Evolutionary conservation across 306 rosid genomes (phyloP).

Genomic region (Albizia julibrissin): DNA sequence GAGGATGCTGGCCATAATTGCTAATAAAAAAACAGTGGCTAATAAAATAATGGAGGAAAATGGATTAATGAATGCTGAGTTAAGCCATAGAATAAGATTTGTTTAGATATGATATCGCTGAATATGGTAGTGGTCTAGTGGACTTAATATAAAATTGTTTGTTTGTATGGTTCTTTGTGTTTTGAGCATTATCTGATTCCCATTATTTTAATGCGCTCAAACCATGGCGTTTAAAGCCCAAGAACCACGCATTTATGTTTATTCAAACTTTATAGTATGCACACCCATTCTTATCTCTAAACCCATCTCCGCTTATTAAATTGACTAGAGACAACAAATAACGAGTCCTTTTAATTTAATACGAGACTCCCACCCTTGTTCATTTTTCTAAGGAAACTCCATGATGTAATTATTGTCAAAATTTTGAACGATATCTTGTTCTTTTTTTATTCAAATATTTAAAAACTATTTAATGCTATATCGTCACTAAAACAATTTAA

Average conservation of each 20-base stretch:
- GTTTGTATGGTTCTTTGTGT: background rate
- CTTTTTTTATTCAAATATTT: background rate
- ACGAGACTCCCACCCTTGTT: background rate
- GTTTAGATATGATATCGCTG: background rate
- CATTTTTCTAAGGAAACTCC: background rate
- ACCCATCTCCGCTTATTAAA: background rate
- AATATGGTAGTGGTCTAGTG: background rate
- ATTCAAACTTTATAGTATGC: background rate
- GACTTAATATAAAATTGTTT: background rate
- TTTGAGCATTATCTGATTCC: background rate
- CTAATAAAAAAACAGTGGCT: background rate
- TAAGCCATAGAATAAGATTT: background rate
- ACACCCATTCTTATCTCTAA: background rate
- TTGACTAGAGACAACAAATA: background rate
- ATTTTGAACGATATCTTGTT: background rate
- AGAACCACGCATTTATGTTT: background rate
- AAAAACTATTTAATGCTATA: background rate
- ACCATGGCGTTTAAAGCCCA: background rate
- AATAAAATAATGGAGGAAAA: background rate
- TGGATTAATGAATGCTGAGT: slow-evolving; percentile 22
- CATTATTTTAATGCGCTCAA: background rate
- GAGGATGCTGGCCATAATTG: slow-evolving; percentile 28
- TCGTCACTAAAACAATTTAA: background rate
- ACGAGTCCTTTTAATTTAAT: background rate
- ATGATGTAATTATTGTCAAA: background rate